Base-by-base conservation (phyloP, 306 rosid genomes). In the Quercus aquifolioides region DNA sequence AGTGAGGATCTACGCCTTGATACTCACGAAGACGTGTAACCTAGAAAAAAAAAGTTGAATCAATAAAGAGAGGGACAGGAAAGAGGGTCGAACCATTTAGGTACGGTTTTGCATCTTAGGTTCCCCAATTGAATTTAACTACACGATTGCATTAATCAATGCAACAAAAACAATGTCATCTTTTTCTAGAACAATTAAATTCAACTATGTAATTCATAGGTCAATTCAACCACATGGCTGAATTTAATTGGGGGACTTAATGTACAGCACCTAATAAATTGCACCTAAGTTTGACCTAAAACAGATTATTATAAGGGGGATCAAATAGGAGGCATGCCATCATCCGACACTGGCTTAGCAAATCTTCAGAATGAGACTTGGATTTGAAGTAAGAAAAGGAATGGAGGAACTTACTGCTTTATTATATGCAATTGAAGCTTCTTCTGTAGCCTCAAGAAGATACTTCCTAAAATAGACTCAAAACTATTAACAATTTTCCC, bases 1-100 rank as follows among this genome's bases (percentile, higher is more conserved):
- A 93, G 84, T 95, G 93, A 52, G 95, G 92, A 86, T 95, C 98
- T n/a, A 95, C 98, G 43, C 94, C 93, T 86, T 88, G 96, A 81
- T 93, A 95, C 89, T 95, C 99, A 1, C 85, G 92, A 73, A 93
- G 90, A 56, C 96, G 96, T 30, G 99, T 89, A 6, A 91, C 96
- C 99, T 93, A 84, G 76, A 14, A 63, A 74, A 84, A 49, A 49
- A 41, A n/a, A 20, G 3, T 73, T 30, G 49, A 79, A 72, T 73
- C 55, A n/a, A 23, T 21, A 3, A 30, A 51, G 20, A 30, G 3
- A 8, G 31, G 56, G 38, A 64, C 41, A 64, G 31, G 70, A 4
- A 76, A 75, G 55, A 21, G 38, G 51, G 38, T 9, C 11, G 1
- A 69, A 70, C 12, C 46, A 8, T 41, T 7, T 41, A 41, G 46